Evolutionary conservation across 768 basidiomycete genomes (phyloP).

Genomic region (Leccinum incarnatum): DNA sequence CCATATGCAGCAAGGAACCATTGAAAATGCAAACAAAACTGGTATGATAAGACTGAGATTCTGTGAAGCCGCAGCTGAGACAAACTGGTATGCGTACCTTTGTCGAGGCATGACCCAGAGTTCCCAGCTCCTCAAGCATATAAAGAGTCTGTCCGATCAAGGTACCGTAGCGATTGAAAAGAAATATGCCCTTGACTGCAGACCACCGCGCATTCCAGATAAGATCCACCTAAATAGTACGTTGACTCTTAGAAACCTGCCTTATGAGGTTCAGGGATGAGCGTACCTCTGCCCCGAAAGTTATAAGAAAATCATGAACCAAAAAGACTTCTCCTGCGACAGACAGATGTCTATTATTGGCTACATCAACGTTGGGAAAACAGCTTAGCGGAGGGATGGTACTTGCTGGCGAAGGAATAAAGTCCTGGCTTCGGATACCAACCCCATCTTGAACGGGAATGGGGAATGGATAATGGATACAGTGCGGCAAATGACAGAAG

Average conservation of each 20-base stretch:
- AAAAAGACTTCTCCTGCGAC: conserved; percentile 4
- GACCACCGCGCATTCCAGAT: conserved; percentile 14
- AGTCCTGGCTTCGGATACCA: background rate
- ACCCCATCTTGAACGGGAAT: background rate
- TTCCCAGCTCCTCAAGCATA: conserved; percentile 14
- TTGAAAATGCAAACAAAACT: conserved; percentile 15
- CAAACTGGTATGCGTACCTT: background rate
- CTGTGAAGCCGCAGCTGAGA: background rate
- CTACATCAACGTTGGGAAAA: background rate
- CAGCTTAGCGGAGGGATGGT: background rate
- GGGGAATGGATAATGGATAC: background rate
- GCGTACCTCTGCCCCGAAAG: conserved; percentile 15
- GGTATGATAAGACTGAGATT: background rate
- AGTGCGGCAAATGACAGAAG: background rate
- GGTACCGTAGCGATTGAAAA: conserved; percentile 20
- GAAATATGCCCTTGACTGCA: conserved; percentile 11
- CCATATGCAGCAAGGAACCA: background rate
- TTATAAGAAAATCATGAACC: conserved; percentile 10
- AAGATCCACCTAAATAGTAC: background rate
- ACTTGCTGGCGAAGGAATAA: background rate
- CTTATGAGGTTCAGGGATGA: background rate
- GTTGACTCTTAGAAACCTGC: background rate
- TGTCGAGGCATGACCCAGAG: conserved; percentile 9
- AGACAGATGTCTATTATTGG: background rate
- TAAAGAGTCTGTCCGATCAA: conserved; percentile 10